These are phyloP conservation scores for Hypsizygus marmoreus DNA, from an alignment of 768 basidiomycete species.

Conservation along the genomic window DNA sequence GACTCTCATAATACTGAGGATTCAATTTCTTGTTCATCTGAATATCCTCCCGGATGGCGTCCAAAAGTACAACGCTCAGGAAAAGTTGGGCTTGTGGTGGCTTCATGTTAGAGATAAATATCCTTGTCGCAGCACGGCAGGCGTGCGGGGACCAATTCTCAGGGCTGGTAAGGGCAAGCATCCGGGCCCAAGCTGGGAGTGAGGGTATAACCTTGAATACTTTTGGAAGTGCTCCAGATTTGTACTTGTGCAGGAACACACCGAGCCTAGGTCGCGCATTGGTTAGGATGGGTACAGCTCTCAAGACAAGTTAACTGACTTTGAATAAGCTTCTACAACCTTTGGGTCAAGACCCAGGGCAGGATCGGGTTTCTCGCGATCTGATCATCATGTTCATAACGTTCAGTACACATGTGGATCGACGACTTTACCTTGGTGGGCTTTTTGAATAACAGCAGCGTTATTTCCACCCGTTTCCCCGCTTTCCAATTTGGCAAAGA, in stretches of 20 bases:
- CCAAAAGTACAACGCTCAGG: conserved; percentile 87
- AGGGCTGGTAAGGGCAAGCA: conserved; percentile 89
- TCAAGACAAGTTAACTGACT: conserved; percentile 51
- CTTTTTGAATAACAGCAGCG: conserved; percentile 58
- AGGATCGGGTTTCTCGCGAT: conserved; percentile 67
- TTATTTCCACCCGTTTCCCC: conserved; percentile 55
- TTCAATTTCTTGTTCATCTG: conserved; percentile 83
- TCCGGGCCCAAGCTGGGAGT: conserved; percentile 92
- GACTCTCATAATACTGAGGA: conserved; percentile 91
- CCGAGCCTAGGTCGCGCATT: conserved; percentile 63
- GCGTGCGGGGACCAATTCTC: conserved; percentile 97
- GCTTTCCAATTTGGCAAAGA: conserved; percentile 87
- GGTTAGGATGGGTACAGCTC: conserved; percentile 4
- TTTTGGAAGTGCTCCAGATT: conserved; percentile 93
- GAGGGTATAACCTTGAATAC: conserved; percentile 98
- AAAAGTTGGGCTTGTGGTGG: conserved; percentile 92
- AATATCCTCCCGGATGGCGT: conserved; percentile 89
- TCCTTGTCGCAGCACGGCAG: conserved; percentile 89
- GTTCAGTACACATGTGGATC: neutral
- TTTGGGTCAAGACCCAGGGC: conserved; percentile 88
- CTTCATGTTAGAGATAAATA: conserved; percentile 96
- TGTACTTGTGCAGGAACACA: conserved; percentile 81
- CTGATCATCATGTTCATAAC: conserved; percentile 24
- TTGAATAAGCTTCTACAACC: conserved; percentile 90
- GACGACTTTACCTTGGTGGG: conserved; percentile 50